Percentiles rank a stretch among this genome's conserved stretches.
These are phyloP conservation scores for Metarhizium robertsii DNA, from an alignment of 2,329 filamentous ascomycete genomes.

Conservation along the genomic window DNA sequence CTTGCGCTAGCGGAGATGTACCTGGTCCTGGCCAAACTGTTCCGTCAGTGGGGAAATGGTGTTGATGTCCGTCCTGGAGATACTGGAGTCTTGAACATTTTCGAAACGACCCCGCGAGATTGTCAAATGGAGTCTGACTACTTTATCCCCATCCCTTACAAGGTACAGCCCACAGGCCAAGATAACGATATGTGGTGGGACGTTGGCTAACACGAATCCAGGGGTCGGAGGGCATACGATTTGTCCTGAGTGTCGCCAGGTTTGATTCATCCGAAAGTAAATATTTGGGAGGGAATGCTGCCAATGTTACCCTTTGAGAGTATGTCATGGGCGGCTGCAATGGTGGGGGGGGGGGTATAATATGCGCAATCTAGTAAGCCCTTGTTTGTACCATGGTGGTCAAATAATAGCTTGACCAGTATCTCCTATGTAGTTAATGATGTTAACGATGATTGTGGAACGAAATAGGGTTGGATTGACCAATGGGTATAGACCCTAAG, in stretches of 20 bases:
- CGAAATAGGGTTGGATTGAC: neutral
- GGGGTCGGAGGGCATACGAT: conserved; percentile 24
- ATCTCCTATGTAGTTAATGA: neutral
- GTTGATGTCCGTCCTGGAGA: conserved; percentile 25
- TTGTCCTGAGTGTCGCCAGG: conserved; percentile 18
- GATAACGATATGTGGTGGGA: neutral
- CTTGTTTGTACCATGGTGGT: neutral
- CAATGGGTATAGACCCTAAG: neutral
- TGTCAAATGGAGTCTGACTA: conserved; percentile 28
- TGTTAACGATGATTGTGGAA: neutral
- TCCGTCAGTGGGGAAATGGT: conserved; percentile 26
- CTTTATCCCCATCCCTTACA: conserved; percentile 29
- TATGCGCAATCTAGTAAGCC: neutral
- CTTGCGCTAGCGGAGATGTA: conserved; percentile 30
- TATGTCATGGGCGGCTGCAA: too few relatives aligned
- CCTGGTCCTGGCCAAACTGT: conserved; percentile 26
- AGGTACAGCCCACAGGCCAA: conserved; percentile 13
- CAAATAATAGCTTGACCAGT: neutral
- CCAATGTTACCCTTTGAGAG: too few relatives aligned
- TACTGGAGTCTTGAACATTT: conserved; percentile 24
- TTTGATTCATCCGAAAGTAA: neutral
- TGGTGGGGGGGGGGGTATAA: neutral
- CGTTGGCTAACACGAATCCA: conserved; percentile 8
- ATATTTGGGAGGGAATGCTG: too few relatives aligned
- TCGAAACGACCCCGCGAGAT: conserved; percentile 24